Evolutionary conservation across 371 early-diverging fungal species (phyloP).

Genomic region (Mucor ambiguus): DNA sequence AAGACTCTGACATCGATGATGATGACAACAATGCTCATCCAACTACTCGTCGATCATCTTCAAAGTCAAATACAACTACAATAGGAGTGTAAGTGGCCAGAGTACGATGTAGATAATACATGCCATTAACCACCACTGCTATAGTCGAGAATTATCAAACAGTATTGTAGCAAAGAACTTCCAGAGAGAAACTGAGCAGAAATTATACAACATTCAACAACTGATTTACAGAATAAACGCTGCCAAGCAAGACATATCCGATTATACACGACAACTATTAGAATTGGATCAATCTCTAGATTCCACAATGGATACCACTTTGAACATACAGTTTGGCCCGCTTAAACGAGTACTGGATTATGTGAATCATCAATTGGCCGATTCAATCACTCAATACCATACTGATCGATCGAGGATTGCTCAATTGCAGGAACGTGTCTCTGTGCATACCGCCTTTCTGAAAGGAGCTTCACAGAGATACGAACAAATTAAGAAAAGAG

Average conservation of each 20-base stretch:
- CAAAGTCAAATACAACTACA: neutral
- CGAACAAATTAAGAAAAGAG: neutral
- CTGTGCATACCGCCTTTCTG: slow-evolving; percentile 8
- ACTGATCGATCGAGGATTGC: neutral
- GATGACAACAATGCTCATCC: neutral
- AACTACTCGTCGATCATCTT: neutral
- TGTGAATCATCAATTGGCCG: slow-evolving; percentile 6
- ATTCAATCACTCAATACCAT: neutral
- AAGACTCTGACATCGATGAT: neutral
- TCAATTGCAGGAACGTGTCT: slow-evolving; percentile 3
- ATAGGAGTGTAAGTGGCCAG: neutral
- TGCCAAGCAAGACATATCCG: slow-evolving; percentile 5
- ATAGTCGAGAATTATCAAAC: neutral
- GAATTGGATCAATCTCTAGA: slow-evolving; percentile 5
- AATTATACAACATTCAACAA: neutral
- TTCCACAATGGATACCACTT: neutral
- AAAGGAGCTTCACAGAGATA: slow-evolving; percentile 8
- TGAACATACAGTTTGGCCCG: neutral
- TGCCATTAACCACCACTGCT: neutral
- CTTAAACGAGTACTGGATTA: neutral
- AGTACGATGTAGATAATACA: neutral
- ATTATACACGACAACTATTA: neutral
- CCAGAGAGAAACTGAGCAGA: neutral
- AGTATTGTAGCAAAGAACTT: neutral
- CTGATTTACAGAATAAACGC: neutral